Percentiles rank a stretch among this genome's conserved stretches.
phyloP scores from a whole-genome alignment of 2,329 filamentous ascomycete genomes.

The Byssochlamys sp. region DNA sequence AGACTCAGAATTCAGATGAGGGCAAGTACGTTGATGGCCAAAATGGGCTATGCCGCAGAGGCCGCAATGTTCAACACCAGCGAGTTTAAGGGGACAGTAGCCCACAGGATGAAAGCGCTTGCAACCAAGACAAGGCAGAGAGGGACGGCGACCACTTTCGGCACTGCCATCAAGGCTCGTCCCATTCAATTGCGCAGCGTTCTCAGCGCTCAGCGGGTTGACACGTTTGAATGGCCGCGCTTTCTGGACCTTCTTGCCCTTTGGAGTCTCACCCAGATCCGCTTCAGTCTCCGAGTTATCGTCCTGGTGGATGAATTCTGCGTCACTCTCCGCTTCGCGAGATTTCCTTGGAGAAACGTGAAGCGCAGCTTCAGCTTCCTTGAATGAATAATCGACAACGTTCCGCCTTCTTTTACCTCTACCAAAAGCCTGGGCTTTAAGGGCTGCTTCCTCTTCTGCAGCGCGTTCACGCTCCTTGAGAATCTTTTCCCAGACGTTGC shows the following conservation, averaged over 20 bases:
- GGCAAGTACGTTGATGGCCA: constrained; percentile 48
- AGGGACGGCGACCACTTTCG: background rate
- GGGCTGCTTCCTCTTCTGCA: constrained; percentile 61
- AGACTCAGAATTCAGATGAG: constrained; percentile 53
- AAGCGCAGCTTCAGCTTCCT: constrained; percentile 6
- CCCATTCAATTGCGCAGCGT: background rate
- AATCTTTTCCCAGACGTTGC: constrained; percentile 81
- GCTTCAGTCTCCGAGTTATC: constrained; percentile 16
- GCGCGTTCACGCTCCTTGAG: constrained; percentile 70
- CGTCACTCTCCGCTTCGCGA: constrained; percentile 17
- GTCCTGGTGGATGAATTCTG: constrained; percentile 22
- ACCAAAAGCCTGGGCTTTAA: constrained; percentile 65
- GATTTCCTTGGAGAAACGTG: constrained; percentile 15
- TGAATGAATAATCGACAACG: constrained; percentile 31
- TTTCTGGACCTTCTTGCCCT: constrained; percentile 9
- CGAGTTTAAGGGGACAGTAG: constrained; percentile 51
- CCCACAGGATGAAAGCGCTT: constrained; percentile 44
- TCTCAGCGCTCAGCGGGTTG: constrained; percentile 8
- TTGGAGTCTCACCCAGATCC: constrained; percentile 19
- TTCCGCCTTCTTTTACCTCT: constrained; percentile 68
- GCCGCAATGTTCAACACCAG: constrained; percentile 52
- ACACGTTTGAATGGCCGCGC: constrained; percentile 33
- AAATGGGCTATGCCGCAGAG: constrained; percentile 56
- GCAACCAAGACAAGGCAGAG: constrained; percentile 45
- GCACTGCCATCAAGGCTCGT: constrained; percentile 12